These are phyloP conservation scores for Spinellus fusiger DNA, from an alignment of 192 early-diverging fungal species.

Conservation along the genomic window DNA sequence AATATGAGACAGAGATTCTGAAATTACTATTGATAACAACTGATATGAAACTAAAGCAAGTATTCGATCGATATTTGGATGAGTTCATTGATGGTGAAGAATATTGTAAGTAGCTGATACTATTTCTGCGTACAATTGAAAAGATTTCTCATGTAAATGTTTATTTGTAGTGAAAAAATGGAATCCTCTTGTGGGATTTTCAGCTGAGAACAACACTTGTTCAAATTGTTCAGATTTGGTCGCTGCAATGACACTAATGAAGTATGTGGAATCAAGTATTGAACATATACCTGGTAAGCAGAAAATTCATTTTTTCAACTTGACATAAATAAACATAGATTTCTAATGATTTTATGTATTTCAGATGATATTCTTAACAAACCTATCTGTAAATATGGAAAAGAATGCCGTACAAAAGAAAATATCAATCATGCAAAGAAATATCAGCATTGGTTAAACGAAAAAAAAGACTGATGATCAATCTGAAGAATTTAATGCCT, in stretches of 20 bases:
- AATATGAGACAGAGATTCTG: constrained; percentile 9
- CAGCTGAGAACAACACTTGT: constrained; percentile 3
- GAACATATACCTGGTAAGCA: constrained; percentile 2
- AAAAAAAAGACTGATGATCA: no score
- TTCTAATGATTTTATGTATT: not conserved
- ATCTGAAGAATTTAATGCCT: no score
- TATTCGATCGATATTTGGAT: constrained; percentile 13
- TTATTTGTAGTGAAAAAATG: constrained; percentile 3
- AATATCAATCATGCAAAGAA: constrained; percentile 1
- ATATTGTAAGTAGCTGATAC: constrained; percentile 16
- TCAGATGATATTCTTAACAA: not conserved
- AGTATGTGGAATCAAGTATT: not conserved
- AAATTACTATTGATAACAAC: constrained; percentile 7
- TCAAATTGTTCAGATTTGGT: constrained; percentile 2
- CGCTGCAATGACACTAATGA: not conserved
- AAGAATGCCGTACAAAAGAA: not conserved
- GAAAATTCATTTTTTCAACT: not conserved
- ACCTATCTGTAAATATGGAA: constrained; percentile 9
- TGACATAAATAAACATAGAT: not conserved
- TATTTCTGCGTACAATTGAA: not conserved
- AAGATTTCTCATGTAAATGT: not conserved
- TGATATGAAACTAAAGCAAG: constrained; percentile 5
- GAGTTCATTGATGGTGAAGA: constrained; percentile 1
- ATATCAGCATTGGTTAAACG: constrained; percentile 12
- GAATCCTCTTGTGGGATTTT: not conserved